Evolutionary conservation across 495 filamentous ascomycete genomes (phyloP), one percentile per base, ranked within the genome.

Genomic region (Podospora fimiseda): DNA sequence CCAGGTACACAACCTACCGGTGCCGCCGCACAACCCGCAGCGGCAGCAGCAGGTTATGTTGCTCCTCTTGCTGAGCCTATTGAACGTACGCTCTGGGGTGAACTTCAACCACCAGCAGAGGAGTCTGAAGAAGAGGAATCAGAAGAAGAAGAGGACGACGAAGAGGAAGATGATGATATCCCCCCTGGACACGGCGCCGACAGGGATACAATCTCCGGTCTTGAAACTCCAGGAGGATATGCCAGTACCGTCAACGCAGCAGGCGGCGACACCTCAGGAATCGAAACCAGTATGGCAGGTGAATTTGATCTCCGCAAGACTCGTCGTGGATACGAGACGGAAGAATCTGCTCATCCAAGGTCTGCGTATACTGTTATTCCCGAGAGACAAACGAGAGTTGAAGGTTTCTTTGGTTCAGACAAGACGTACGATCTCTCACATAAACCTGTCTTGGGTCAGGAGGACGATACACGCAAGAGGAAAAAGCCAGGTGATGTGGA

Each of bases 401-500:
- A 92, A 55, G 93, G 93, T 39, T 97, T 97, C 77, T 97, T 98
- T 63, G 93, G 93, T 37, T 88, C 90, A 52, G 93, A 98, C 59
- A 84, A 87, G 59, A 85, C 84, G 13, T 98, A 98, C 69, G 90
- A 97, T 70, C 79, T 98, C 43, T 67, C 74, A 44, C 70, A 68
- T 55, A 57, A 65, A 21, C 56, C 58, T 15, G 79, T 93, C 9
- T 79, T 97, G 2, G 93, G 90, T 9, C 81, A 82, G 52, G 88
- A 92, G 7, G 89, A 95, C 51, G 82, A 87, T 38, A 69, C 53
- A 40, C 77, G 85, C 51, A 91, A 97, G 78, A 77, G 94, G 50
- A 96, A 93, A 76, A 91, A 96, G 79, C 91, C 87, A 0, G 93
- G 90, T 14, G 93, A 98, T 70, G 80, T 98, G 21, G 93, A 98